Percentiles rank a stretch among this genome's conserved stretches.
Evolutionary conservation across 495 filamentous ascomycete genomes (phyloP).

Genomic region (Choiromyces venosus): DNA sequence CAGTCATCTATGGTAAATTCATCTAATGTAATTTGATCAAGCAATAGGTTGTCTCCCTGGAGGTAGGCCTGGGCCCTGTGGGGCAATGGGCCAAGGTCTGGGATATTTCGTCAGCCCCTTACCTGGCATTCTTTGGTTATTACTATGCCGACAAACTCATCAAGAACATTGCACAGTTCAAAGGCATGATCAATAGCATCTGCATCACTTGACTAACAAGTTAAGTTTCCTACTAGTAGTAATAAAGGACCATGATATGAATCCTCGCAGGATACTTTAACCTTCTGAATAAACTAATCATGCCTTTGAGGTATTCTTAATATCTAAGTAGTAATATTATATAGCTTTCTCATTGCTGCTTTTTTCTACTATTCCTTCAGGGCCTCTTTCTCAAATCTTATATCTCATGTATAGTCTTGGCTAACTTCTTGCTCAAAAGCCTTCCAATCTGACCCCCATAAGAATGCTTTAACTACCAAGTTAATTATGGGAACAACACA

Average conservation of each 20-base stretch:
- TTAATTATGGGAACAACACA: conserved; percentile 9
- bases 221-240: neutral
- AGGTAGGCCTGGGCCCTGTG: no score
- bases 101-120: neutral
- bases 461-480: neutral
- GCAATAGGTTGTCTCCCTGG: no score
- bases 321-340: neutral
- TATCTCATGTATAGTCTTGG: neutral
- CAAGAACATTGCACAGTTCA: neutral
- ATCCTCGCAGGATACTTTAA: neutral
- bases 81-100: no score
- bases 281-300: neutral
- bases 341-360: neutral
- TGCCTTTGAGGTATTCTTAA: neutral
- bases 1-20: neutral
- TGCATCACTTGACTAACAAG: neutral
- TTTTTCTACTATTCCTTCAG: neutral
- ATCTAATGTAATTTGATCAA: neutral
- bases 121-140: neutral
- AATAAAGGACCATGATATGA: neutral
- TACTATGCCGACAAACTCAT: neutral
- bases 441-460: neutral
- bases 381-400: neutral
- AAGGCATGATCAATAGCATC: neutral
- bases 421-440: neutral